Conservation (phyloP, 768 basidiomycete genomes). For the Suillus hirtellus region DNA sequence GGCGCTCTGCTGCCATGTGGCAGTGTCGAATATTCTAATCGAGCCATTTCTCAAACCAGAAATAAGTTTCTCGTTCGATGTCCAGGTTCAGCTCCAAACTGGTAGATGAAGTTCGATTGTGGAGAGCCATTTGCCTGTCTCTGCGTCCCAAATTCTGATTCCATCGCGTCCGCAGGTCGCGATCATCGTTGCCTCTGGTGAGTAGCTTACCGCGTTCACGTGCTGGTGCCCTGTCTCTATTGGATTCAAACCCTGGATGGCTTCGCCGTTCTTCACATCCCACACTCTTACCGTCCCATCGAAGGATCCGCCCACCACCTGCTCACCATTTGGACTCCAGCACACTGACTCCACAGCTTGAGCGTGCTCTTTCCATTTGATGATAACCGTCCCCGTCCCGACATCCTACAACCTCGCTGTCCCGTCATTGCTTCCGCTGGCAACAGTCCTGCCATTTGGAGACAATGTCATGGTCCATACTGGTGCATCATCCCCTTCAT, state of each 20-base stretch:
- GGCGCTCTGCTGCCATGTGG: no score
- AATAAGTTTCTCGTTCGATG: no score
- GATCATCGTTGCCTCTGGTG: not conserved
- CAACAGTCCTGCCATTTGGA: not conserved
- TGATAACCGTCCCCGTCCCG: not conserved
- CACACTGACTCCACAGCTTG: not conserved
- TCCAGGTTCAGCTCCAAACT: no score
- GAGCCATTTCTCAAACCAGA: no score
- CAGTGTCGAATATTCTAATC: no score
- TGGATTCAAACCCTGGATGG: not conserved
- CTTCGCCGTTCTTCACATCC: not conserved
- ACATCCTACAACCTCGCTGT: not conserved
- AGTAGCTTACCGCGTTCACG: not conserved
- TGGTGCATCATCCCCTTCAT: conserved; percentile 6
- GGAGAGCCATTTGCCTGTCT: not conserved
- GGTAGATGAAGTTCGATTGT: not conserved
- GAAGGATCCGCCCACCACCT: conserved; percentile 13
- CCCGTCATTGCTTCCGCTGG: not conserved
- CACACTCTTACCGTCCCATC: conserved; percentile 15
- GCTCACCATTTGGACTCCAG: conserved; percentile 12
- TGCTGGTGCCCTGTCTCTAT: not conserved
- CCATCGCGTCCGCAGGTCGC: not conserved
- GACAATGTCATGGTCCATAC: not conserved
- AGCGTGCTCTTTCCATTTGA: not conserved
- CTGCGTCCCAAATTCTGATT: not conserved